phyloP scores from a whole-genome alignment of 179 eudicot species.

The Beta macrorhiza region DNA sequence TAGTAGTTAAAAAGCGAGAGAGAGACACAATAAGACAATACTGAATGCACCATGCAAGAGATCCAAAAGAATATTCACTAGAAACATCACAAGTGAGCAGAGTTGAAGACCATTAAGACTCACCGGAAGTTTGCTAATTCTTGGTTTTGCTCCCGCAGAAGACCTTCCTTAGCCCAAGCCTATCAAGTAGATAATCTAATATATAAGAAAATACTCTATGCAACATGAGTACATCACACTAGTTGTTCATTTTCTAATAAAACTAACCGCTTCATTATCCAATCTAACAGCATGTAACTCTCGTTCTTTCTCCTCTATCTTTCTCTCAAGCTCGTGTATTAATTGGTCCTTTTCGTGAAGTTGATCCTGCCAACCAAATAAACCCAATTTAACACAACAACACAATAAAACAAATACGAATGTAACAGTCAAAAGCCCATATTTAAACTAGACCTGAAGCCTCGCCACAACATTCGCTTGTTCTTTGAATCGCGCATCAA shows the following conservation, averaged over 20 bases:
- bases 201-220: conserved; percentile 1
- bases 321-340: conserved; percentile 69
- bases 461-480: conserved; percentile 49
- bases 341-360: conserved; percentile 70
- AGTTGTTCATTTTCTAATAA: neutral
- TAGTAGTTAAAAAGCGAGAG: no score
- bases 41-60: neutral
- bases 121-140: conserved; percentile 85
- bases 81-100: neutral
- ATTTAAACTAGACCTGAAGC: conserved; percentile 59
- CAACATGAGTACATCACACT: neutral
- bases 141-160: conserved; percentile 84
- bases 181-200: conserved; percentile 26
- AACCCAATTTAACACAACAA: conserved; percentile 2
- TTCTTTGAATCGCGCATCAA: conserved; percentile 71
- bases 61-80: neutral
- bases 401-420: neutral
- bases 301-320: conserved; percentile 78
- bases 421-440: neutral
- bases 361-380: conserved; percentile 63
- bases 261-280: conserved; percentile 81
- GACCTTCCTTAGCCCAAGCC: conserved; percentile 99
- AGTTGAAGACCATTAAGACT: conserved; percentile 16
- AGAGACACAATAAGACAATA: neutral
- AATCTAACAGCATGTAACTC: conserved; percentile 83